Base-by-base conservation (phyloP, 2,329 filamentous ascomycete species). In the Whalleya microplaca region DNA sequence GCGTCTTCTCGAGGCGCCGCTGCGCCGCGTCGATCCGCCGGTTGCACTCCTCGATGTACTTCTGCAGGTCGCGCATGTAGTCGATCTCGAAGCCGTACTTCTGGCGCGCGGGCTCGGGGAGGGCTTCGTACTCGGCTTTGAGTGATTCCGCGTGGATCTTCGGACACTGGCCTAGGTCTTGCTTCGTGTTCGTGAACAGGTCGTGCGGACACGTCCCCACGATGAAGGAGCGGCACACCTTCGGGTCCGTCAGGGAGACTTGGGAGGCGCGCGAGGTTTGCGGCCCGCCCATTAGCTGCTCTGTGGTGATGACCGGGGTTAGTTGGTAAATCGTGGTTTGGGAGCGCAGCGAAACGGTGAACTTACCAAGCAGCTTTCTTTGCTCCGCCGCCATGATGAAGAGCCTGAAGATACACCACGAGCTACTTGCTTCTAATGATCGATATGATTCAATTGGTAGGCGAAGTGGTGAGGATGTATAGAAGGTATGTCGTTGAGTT, bases 181-280 rank as follows among this genome's bases (percentile, higher is more conserved):
- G 93, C 79, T 97, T 98, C 45, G 95, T 99, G 78, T 99, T 99
- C 64, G 94, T 99, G 83, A 99, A 99, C 71, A 99, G 91, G 73
- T 99, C 95, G 80, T 98, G 94, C 0, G 95, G 95, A 74, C 95
- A 99, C 56, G 91, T 96, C 67, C 95, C 95, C 61, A 86, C 92
- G 48, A 99, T 84, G 75, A 94, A 98, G 18, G 93, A 97, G 53
- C 92, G 91, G 80, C 95, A 99, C 67, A 96, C 91, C 77, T 96
- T 97, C 51, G 90, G 84, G 75, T 98, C 95, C 57, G 87, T 95
- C 68, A 99, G 89, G 62, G 89, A 89, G 66, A 98, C 84, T 74
- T 96, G 90, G 41, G 90, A 84, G 65, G 87, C 86, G 78, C 89
- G 90, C 47, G 88, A 88, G 56, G 84, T 81, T 56, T 88, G 83